Evolutionary conservation across 768 basidiomycete species (phyloP), one percentile per base, ranked within the genome.

Genomic region (Naganishia antarctica): DNA sequence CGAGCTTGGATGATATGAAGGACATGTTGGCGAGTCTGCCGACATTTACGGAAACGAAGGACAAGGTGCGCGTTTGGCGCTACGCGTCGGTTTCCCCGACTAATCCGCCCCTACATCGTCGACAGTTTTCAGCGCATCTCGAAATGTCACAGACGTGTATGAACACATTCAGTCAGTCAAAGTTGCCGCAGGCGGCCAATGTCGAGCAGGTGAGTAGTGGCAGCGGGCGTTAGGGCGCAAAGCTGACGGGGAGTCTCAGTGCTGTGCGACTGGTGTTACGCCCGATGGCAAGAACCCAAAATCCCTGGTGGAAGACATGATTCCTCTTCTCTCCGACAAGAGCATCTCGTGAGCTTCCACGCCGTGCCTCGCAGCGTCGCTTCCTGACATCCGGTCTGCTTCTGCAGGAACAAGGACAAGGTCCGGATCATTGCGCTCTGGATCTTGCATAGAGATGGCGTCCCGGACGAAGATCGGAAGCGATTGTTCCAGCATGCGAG

Each of bases 141-240:
- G 96, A 87, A 69, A 94, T 99, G 90, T 94, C 94, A 0, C 90
- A 97, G 75, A 91, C 94, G 69, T 97, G 91, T 71, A 98, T 99
- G 96, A 83, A 79, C 7, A 83, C 91, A 41, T 99, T 98, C 70
- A 92, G 93, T 75, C 84, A 84, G 66, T 86, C 89, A 73, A 90
- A 91, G 71, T 79, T 99, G 49, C 83, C 90, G 11, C 80, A 85
- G 23, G 83, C 90, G 0, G 94, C 87, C 9, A 86, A 85, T 41
- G 90, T 99, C 34, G 94, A 99, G 77, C 94, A 98, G 85, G 92
- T 83, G 65, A 7, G 53, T 53, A 6, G 16, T 6, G n/a, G n/a
- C 7, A 58, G 68, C 58, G 4, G 1, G 15, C 40, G 51, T 12
- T 47, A 43, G 46, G 11, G 7, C 11, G 11, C 9, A 2, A 18